A percentile compares a stretch with the other conserved stretches of the same genome.
Conservation (phyloP, 176 grass and related monocot genomes). For the Carex pumila region DNA sequence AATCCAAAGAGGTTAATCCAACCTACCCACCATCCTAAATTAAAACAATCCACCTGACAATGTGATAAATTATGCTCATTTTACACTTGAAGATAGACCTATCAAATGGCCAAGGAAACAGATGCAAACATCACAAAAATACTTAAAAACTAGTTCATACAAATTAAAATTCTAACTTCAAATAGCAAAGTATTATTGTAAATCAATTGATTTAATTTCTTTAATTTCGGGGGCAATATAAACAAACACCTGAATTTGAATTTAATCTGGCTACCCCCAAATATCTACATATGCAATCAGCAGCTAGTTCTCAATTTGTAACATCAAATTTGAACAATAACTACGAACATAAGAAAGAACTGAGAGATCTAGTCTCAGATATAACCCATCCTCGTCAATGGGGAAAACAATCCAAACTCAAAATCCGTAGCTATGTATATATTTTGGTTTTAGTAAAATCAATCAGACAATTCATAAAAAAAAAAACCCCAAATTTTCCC, state of each 20-base stretch:
- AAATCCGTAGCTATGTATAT: background rate
- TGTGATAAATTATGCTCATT: background rate
- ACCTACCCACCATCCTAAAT: background rate
- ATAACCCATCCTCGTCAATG: background rate
- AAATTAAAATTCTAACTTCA: background rate
- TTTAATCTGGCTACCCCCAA: background rate
- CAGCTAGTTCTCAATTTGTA: background rate
- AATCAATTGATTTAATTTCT: background rate
- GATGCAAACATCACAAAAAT: background rate
- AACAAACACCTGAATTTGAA: background rate
- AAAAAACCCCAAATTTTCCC: background rate
- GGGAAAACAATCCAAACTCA: background rate
- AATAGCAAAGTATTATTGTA: background rate
- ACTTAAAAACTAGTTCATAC: background rate
- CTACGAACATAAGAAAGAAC: background rate
- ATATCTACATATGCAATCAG: background rate
- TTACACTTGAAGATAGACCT: background rate
- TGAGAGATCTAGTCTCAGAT: background rate
- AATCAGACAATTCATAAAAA: background rate
- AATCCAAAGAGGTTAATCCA: background rate
- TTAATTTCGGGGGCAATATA: background rate
- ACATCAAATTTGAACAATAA: background rate
- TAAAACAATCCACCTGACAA: background rate
- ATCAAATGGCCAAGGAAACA: background rate
- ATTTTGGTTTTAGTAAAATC: background rate